These are phyloP conservation scores for Gillenia trifoliata DNA, from an alignment of 306 rosid species.

Conservation along the genomic window DNA sequence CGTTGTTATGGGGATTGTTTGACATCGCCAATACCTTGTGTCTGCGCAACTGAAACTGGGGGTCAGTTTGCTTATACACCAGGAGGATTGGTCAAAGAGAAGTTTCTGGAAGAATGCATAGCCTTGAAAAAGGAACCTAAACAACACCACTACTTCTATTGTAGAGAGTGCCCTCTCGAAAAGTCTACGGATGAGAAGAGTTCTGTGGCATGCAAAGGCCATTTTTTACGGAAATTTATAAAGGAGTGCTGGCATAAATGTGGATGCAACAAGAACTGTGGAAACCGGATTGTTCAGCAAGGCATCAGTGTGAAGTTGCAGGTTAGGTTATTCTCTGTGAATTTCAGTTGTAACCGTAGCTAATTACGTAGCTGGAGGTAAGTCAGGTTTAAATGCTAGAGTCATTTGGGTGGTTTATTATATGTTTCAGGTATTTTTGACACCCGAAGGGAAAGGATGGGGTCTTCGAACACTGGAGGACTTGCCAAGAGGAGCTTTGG, in stretches of 20 bases:
- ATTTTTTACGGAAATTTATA: conserved; percentile 1
- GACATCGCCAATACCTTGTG: conserved; percentile 13
- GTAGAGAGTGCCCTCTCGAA: conserved; percentile 10
- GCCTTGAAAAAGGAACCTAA: background rate
- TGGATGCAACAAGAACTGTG: conserved; percentile 17
- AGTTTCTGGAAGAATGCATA: conserved; percentile 17
- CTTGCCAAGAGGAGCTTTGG: conserved; percentile 30
- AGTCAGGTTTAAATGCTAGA: background rate
- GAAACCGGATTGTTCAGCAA: conserved; percentile 24
- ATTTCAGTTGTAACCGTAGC: too few relatives aligned
- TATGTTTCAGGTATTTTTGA: conserved; percentile 22
- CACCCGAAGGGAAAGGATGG: conserved; percentile 31
- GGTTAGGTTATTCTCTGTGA: conserved; percentile 7
- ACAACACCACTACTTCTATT: conserved; percentile 4
- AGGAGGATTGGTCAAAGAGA: conserved; percentile 10
- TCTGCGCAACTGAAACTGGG: conserved; percentile 9
- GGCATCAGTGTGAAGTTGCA: conserved; percentile 21
- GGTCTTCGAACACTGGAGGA: conserved; percentile 22
- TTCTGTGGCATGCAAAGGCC: conserved; percentile 10
- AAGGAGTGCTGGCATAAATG: conserved; percentile 30
- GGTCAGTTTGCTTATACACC: conserved; percentile 25
- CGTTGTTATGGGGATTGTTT: conserved; percentile 23
- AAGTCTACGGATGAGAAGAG: background rate
- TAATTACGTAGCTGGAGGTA: background rate
- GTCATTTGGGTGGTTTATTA: background rate